Evolutionary conservation across 1,284 basidiomycete genomes (phyloP), one percentile per base, ranked within the genome.

Genomic region (Trametes pubescens): DNA sequence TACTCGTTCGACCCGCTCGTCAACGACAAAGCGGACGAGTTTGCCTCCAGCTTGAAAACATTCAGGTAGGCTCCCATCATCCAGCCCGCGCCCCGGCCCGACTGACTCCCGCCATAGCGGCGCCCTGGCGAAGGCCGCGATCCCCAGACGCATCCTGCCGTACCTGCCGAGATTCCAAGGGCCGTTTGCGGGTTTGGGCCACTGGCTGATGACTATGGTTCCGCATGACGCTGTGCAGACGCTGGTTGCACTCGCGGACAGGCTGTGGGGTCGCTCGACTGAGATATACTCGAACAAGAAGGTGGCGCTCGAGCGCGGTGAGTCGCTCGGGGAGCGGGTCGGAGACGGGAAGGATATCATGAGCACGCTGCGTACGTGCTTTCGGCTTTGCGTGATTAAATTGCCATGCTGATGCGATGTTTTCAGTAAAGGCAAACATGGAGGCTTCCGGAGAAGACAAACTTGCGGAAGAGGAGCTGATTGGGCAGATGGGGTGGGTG

Each of bases 1-100:
- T 76, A 79, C 63, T 74, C 77, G 8, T 79, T 80, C 65, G 71
- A 76, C 59, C 69, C 75, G 6, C 68, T 79, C 21, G 66, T 65
- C n/a, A 59, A 65, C 1, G 68, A 72, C 29, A 58, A 52, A 16
- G 52, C 64, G 1, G 70, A 76, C 57, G 61, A 63, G n/a, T 76
- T 71, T 47, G 71, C 69, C 14, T 59, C 69, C 21, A 66, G 75
- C 4, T 57, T 78, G 34, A 76, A 76, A 62, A 57, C 62, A 6
- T 44, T 76, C 2, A 46, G 73, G 76, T 77, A 47, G 2, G 47
- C 49, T 70, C 11, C 6, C 14, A 3, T 9, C n/a, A 4, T 16
- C 7, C 16, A 37, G 4, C 64, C 21, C 35, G 18, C 40, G 40
- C 4, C 13, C 40, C 14, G 35, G 52, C 6, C 37, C 44, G 16